phyloP scores from a whole-genome alignment of 2,329 filamentous ascomycete species.

The Corniculantispora saksenae region DNA sequence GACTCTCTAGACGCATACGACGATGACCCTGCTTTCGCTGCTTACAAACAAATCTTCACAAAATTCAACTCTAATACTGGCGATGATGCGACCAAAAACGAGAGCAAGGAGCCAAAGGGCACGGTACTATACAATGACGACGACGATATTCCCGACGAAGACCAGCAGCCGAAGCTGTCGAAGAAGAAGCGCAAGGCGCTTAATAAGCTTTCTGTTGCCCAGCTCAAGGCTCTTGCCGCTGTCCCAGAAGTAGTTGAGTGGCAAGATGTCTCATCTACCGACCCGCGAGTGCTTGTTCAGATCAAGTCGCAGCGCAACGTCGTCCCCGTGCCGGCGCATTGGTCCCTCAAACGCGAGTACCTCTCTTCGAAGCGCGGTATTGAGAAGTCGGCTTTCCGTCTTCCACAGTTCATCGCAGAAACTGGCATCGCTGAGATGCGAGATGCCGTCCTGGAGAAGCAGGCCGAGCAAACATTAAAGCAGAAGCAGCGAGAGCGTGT shows the following conservation, averaged over 20 bases:
- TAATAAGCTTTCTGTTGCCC: conserved; percentile 90
- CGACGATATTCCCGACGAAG: conserved; percentile 80
- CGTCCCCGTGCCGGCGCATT: conserved; percentile 90
- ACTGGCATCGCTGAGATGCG: conserved; percentile 98
- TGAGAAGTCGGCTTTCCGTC: conserved; percentile 88
- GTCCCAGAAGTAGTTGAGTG: conserved; percentile 96
- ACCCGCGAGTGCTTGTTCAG: conserved; percentile 85
- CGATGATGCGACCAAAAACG: conserved; percentile 46
- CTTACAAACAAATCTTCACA: conserved; percentile 80
- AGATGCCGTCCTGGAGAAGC: conserved; percentile 92
- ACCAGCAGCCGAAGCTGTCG: conserved; percentile 70
- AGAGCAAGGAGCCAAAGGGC: conserved; percentile 65
- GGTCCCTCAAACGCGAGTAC: conserved; percentile 96
- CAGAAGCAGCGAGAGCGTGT: conserved; percentile 95
- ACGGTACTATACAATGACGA: conserved; percentile 70
- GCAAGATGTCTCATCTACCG: conserved; percentile 90
- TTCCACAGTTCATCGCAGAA: conserved; percentile 96
- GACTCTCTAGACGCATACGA: conserved; percentile 33
- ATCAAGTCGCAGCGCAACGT: conserved; percentile 96
- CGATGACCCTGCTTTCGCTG: conserved; percentile 76
- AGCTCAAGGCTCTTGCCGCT: conserved; percentile 87
- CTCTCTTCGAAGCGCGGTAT: conserved; percentile 95
- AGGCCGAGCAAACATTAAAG: conserved; percentile 87
- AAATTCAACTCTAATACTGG: conserved; percentile 65
- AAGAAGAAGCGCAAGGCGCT: conserved; percentile 94